Conservation (phyloP, 1,284 basidiomycete genomes). For the Boletus sp. region DNA sequence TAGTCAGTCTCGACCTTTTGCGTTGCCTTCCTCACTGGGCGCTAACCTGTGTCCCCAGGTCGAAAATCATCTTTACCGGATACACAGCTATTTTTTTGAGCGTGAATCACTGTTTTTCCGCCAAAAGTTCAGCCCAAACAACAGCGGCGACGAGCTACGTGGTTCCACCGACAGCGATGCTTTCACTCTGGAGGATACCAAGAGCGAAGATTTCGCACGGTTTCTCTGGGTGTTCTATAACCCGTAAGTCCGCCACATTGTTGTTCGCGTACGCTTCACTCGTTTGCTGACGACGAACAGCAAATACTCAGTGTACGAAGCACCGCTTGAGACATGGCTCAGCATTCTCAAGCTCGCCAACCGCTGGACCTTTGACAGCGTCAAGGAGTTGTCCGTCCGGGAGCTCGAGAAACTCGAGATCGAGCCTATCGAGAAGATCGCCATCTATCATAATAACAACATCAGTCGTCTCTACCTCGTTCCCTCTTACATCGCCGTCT, state of each 20-base stretch:
- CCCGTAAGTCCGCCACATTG: slow-evolving; percentile 41
- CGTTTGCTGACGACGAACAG: slow-evolving; percentile 31
- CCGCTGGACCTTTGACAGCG: slow-evolving; percentile 45
- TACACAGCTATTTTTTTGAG: slow-evolving; percentile 56
- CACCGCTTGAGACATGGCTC: slow-evolving; percentile 47
- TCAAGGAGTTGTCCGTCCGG: slow-evolving; percentile 46
- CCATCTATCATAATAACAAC: slow-evolving; percentile 46
- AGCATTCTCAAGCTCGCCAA: slow-evolving; percentile 48
- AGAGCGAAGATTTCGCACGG: slow-evolving; percentile 46
- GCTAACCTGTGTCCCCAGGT: slow-evolving; percentile 34
- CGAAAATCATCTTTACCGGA: slow-evolving; percentile 43
- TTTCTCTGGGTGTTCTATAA: slow-evolving; percentile 66
- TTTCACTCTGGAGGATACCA: slow-evolving; percentile 43
- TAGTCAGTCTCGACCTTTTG: slow-evolving; percentile 38
- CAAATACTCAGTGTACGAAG: slow-evolving; percentile 53
- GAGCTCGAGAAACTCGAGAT: slow-evolving; percentile 47
- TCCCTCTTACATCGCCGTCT: slow-evolving; percentile 45
- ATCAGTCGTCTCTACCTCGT: slow-evolving; percentile 46
- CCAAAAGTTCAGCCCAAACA: slow-evolving; percentile 37
- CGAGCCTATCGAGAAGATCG: slow-evolving; percentile 44
- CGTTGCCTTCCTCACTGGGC: slow-evolving; percentile 4
- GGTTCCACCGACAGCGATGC: slow-evolving; percentile 42
- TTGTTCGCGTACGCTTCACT: background rate
- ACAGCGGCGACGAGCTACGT: slow-evolving; percentile 32
- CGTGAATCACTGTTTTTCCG: slow-evolving; percentile 55